Percentiles rank a stretch among this genome's conserved stretches.
phyloP scores from a whole-genome alignment of 805 yeast genomes.

The Spathaspora gorwiae region DNA sequence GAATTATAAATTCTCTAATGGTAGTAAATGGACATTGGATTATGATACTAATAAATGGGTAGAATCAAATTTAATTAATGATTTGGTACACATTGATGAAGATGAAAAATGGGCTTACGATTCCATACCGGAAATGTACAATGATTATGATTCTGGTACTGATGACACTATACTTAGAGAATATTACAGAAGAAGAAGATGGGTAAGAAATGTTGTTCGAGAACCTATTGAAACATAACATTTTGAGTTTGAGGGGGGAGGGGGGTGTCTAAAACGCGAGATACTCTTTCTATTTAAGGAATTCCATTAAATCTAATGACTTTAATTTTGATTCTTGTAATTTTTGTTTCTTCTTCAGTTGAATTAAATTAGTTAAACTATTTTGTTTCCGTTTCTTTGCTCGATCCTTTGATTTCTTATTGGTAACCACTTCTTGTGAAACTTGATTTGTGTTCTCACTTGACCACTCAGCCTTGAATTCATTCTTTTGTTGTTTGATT shows the following conservation, averaged over 20 bases:
- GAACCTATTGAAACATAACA: not conserved
- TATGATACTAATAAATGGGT: slow-evolving; percentile 65
- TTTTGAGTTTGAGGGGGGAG: no score
- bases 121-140: slow-evolving; percentile 17
- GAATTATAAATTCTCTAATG: slow-evolving; percentile 49
- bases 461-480: slow-evolving; percentile 9
- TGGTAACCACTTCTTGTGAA: not conserved
- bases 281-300: slow-evolving; percentile 28
- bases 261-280: not conserved
- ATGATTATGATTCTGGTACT: slow-evolving; percentile 5
- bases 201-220: slow-evolving; percentile 43
- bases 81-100: slow-evolving; percentile 56
- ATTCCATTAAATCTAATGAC: slow-evolving; percentile 46
- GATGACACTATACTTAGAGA: slow-evolving; percentile 32
- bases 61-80: slow-evolving; percentile 40
- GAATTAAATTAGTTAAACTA: slow-evolving; percentile 38
- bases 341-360: slow-evolving; percentile 33
- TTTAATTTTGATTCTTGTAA: slow-evolving; percentile 22
- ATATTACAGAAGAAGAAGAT: slow-evolving; percentile 56
- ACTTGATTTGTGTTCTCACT: slow-evolving; percentile 6
- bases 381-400: slow-evolving; percentile 44
- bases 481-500: not conserved
- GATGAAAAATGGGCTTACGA: slow-evolving; percentile 90
- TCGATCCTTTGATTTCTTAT: slow-evolving; percentile 28
- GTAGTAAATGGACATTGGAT: slow-evolving; percentile 63